Evolutionary conservation across 2,329 filamentous ascomycete species (phyloP), one percentile per base, ranked within the genome.

Genomic region (Fusarium nodosum): DNA sequence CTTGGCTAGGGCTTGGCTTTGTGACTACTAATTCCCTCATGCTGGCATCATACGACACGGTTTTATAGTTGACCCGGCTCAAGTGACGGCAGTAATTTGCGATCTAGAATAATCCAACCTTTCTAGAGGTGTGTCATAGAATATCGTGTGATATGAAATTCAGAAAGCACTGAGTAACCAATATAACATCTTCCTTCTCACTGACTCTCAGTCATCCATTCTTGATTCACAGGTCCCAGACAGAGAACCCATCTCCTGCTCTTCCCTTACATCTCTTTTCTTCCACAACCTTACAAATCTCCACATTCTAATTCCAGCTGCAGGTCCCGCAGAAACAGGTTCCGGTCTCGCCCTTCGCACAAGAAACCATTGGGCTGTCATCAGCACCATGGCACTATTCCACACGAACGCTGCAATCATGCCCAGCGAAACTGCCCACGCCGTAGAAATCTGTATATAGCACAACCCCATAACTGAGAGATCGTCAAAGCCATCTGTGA

Each of bases 321-420:
- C 5, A 22, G n/a, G 11, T 2, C 44, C 28, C 2, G 28, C 2
- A 46, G 44, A 10, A 12, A 28, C 13, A 24, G n/a, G 9, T 10
- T 16, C 20, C 0, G 60, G 60, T 8, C 60, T 26, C 2, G 60
- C 58, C 22, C 60, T 31, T 12, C 48, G 41, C 12, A 63, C 60
- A 10, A 63, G 60, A 11, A 63, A 63, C 60, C 60, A 63, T 15
- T 63, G 60, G 0, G 60, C 60, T 7, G 60, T 63, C 60, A 63
- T 63, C 26, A 63, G 30, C 4, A 63, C 42, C 60, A 63, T 63
- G 3, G 60, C 58, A 13, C 60, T 63, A 5, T 63, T 63, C 60
- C 60, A 63, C 1, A 63, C 58, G 28, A 63, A 63, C 7, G 60
- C 11, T 13, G 58, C 58, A 16, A 63, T 63, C 60, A 63, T 63